Base-by-base conservation (phyloP, 352 stramenopile species). In the Phytophthora melonis region DNA sequence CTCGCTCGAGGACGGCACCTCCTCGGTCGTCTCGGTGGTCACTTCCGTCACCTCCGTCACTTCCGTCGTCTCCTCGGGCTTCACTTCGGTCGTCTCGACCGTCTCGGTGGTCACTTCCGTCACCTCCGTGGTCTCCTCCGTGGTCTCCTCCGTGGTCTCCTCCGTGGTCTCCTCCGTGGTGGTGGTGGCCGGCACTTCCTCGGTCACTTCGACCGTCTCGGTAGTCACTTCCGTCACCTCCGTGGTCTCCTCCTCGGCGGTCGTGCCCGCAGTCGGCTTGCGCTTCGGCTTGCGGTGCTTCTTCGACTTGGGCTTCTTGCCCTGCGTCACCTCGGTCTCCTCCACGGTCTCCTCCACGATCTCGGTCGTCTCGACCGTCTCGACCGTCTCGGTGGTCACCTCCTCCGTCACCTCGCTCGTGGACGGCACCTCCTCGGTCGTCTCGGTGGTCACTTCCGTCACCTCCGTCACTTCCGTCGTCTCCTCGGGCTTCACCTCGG, bases 291-390 rank as follows among this genome's bases (percentile, higher is more conserved):
- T 58, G 52, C 52, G 52, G 52, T 58, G 52, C 52, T 58, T 58
- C 52, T 58, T 58, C 52, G 52, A 58, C 52, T 58, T 58, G 52
- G 52, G 52, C 52, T 58, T 58, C 52, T 58, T 58, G 52, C 52
- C 52, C 52, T 58, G 25, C 52, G 52, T 58, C 52, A 58, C 41
- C 58, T 64, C 58, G 13, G 58, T 64, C 58, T 64, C 47, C 23
- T 64, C 58, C 21, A 55, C 58, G 4, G 47, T 56, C 41, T 64
- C 58, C 58, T 64, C 58, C 18, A 50, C 52, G 25, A 39, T n/a
- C n/a, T n/a, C n/a, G n/a, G n/a, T n/a, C n/a, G n/a, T n/a, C n/a
- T n/a, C n/a, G n/a, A n/a, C 56, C 30, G 47, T 55, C 43, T 43
- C 39, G 7, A 23, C 45, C 41, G 57, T 54, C 57, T 54, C 57